Percentiles rank a stretch among this genome's conserved stretches.
These are phyloP conservation scores for Paraphaeosphaeria sporulosa DNA, from an alignment of 2,329 filamentous ascomycete genomes.

Conservation along the genomic window DNA sequence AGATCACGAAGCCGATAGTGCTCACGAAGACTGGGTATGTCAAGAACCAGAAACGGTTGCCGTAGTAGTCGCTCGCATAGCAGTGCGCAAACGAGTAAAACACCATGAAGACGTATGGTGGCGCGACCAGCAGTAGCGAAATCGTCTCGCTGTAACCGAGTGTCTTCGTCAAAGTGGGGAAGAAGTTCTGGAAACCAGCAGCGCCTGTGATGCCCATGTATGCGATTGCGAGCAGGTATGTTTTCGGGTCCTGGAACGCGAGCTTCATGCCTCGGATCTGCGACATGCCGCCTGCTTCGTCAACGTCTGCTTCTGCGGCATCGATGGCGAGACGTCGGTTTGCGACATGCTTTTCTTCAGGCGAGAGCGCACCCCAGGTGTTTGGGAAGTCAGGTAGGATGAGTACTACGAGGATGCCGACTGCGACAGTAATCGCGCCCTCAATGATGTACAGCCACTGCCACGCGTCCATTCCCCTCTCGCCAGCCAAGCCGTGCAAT, in stretches of 20 bases:
- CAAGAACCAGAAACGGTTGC: constrained; percentile 52
- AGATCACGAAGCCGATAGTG: constrained; percentile 61
- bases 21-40: constrained; percentile 58
- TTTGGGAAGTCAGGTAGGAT: constrained; percentile 49
- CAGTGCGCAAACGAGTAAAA: constrained; percentile 55
- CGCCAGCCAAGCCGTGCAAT: constrained; percentile 45
- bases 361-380: constrained; percentile 51
- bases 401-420: constrained; percentile 44
- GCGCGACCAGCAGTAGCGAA: constrained; percentile 64
- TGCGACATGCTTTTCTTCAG: constrained; percentile 55
- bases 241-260: constrained; percentile 60
- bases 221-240: constrained; percentile 57
- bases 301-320: constrained; percentile 52
- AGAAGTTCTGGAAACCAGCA: constrained; percentile 64
- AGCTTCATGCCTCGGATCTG: constrained; percentile 60
- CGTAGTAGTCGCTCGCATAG: constrained; percentile 51
- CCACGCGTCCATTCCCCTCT: constrained; percentile 44
- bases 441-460: constrained; percentile 50
- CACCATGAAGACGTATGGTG: constrained; percentile 67
- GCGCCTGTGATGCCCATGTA: constrained; percentile 60
- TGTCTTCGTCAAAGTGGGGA: constrained; percentile 62
- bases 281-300: constrained; percentile 57
- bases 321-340: constrained; percentile 60
- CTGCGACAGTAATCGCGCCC: constrained; percentile 45
- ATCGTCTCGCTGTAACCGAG: constrained; percentile 62